Conservation (phyloP, 228 moss, liverwort and hornwort genomes). For the Sphagnum fallax region DNA sequence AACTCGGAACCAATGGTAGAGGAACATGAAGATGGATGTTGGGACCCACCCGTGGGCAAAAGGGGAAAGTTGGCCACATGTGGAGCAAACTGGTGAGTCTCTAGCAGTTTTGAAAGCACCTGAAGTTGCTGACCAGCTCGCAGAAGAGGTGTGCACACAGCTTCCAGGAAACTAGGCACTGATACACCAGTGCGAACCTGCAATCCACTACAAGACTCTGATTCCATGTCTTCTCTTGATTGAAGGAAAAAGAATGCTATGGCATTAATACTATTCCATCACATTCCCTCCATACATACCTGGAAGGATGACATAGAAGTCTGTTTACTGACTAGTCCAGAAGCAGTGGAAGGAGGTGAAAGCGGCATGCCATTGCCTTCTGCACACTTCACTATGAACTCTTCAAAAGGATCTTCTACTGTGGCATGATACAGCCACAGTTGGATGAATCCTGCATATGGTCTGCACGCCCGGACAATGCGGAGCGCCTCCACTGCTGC, state of each 20-base stretch:
- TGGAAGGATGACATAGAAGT: constrained; percentile 28
- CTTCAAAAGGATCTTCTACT: constrained; percentile 77
- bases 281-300: constrained; percentile 11
- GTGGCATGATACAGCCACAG: constrained; percentile 93
- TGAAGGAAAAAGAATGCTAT: background rate
- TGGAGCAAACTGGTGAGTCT: constrained; percentile 56
- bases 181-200: constrained; percentile 70
- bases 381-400: constrained; percentile 74
- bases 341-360: constrained; percentile 17
- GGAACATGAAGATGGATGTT: constrained; percentile 16
- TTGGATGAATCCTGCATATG: constrained; percentile 74
- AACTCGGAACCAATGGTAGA: constrained; percentile 18
- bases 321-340: constrained; percentile 16
- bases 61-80: constrained; percentile 53
- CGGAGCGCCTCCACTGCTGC: no score
- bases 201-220: constrained; percentile 5
- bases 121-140: constrained; percentile 95
- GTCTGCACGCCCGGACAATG: constrained; percentile 86
- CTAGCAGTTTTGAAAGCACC: constrained; percentile 78
- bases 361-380: constrained; percentile 9
- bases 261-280: background rate
- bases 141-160: constrained; percentile 69
- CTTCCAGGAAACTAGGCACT: constrained; percentile 81
- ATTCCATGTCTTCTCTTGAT: background rate
- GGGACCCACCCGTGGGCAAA: constrained; percentile 13